phyloP scores from a whole-genome alignment of 352 stramenopile genomes.

The Globisporangium takayamanum region DNA sequence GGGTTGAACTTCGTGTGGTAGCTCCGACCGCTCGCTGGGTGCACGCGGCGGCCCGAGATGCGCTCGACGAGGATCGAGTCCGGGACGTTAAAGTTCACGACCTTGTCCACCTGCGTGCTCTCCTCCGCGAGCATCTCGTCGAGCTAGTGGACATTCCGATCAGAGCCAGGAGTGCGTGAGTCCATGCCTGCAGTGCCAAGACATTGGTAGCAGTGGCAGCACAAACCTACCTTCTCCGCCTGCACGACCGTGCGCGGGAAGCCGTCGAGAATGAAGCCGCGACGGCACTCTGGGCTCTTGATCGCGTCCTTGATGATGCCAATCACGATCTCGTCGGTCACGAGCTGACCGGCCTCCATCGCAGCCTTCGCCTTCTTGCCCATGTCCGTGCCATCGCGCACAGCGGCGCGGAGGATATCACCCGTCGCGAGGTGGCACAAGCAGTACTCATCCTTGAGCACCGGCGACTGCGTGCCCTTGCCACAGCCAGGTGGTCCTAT shows the following conservation, averaged over 20 bases:
- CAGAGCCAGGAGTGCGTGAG: background rate
- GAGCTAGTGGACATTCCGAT: conserved; percentile 39
- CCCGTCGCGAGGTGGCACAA: conserved; percentile 97
- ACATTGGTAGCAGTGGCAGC: background rate
- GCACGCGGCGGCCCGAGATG: conserved; percentile 95
- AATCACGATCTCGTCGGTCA: conserved; percentile 98
- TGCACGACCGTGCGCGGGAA: conserved; percentile 98
- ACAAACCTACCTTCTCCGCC: conserved; percentile 85
- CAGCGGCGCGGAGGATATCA: conserved; percentile 98
- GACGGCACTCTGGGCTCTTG: conserved; percentile 93
- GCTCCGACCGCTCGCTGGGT: conserved; percentile 92
- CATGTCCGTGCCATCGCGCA: conserved; percentile 95
- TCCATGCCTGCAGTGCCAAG: background rate
- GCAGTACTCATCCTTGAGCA: conserved; percentile 98
- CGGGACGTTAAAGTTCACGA: conserved; percentile 95
- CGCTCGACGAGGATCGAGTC: conserved; percentile 95
- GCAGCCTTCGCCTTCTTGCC: conserved; percentile 96
- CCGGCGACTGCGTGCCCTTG: conserved; percentile 98
- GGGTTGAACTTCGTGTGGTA: conserved; percentile 98
- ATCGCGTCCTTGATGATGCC: conserved; percentile 99
- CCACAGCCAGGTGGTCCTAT: conserved; percentile 91
- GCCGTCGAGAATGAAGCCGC: conserved; percentile 99
- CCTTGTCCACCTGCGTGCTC: conserved; percentile 80
- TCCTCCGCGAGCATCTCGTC: conserved; percentile 95
- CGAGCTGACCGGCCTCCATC: conserved; percentile 95